Percentiles rank a stretch among this genome's conserved stretches.
phyloP scores from a whole-genome alignment of 192 early-diverging fungal species.

The Coemansia biformis region DNA sequence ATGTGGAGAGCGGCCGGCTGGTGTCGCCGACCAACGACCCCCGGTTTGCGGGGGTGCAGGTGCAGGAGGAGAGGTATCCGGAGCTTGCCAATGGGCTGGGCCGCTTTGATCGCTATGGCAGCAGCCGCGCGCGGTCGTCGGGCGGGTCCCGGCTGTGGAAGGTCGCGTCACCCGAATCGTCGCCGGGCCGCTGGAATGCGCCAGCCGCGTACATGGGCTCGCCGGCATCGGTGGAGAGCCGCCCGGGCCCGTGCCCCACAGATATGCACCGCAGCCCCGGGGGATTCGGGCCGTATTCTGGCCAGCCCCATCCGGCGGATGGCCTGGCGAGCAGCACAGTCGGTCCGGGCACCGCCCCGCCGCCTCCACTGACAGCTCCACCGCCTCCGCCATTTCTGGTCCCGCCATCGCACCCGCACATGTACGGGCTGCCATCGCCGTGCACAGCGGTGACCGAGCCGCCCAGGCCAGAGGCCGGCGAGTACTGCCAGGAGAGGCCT shows the following conservation, averaged over 20 bases:
- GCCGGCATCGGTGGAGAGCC: too few species aligned
- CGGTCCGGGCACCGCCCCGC: not conserved
- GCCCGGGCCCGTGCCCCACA: too few species aligned
- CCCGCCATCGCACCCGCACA: not conserved
- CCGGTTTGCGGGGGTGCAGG: slow-evolving; percentile 55
- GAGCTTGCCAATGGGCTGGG: slow-evolving; percentile 53
- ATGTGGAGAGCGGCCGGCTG: slow-evolving; percentile 60
- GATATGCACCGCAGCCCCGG: slow-evolving; percentile 18
- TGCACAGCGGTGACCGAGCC: not conserved
- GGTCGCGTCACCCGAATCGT: slow-evolving; percentile 7
- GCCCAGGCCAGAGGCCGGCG: not conserved
- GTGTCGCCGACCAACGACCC: slow-evolving; percentile 63
- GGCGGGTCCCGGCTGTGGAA: slow-evolving; percentile 18
- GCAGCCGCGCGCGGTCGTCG: slow-evolving; percentile 17
- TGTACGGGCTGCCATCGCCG: slow-evolving; percentile 1
- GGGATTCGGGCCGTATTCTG: slow-evolving; percentile 41
- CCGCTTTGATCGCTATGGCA: slow-evolving; percentile 32
- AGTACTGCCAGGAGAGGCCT: not conserved
- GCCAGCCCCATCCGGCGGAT: slow-evolving; percentile 31
- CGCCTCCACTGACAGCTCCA: too few species aligned
- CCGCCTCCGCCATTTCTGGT: too few species aligned
- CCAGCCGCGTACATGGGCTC: too few species aligned
- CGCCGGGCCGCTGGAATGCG: slow-evolving; percentile 4
- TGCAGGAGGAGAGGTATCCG: slow-evolving; percentile 76
- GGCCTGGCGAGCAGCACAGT: slow-evolving; percentile 2